A percentile compares a stretch with the other conserved stretches of the same genome.
phyloP scores from a whole-genome alignment of 1,139 yeast species.

The Torulaspora pretoriensis region DNA sequence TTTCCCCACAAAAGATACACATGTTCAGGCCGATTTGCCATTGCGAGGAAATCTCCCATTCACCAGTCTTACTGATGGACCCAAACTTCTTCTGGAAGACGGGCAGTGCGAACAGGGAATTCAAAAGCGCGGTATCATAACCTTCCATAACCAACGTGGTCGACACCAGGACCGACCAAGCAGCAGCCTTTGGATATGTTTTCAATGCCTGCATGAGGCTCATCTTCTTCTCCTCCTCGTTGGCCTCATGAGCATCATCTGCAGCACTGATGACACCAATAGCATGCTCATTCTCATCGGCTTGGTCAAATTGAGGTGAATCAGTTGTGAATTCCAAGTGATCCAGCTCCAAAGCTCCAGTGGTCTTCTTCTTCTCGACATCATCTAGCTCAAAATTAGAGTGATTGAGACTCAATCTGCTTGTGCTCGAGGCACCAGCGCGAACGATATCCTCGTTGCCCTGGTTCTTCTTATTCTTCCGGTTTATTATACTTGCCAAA shows the following conservation, averaged over 20 bases:
- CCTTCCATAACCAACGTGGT: constrained; percentile 45
- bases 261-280: constrained; percentile 10
- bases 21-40: no score
- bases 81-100: constrained; percentile 33
- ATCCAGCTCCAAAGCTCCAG: constrained; percentile 1
- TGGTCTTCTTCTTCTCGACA: not conserved
- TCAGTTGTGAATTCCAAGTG: constrained; percentile 6
- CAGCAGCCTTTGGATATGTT: constrained; percentile 38
- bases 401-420: no score
- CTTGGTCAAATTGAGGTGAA: constrained; percentile 12
- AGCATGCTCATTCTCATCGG: constrained; percentile 9
- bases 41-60: constrained; percentile 42
- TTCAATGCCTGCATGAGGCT: constrained; percentile 19
- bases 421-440: no score
- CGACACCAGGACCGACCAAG: constrained; percentile 43
- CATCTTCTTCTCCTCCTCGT: constrained; percentile 15
- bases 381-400: not conserved
- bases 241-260: constrained; percentile 18
- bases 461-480: no score
- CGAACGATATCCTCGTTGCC: no score
- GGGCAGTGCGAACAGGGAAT: constrained; percentile 34
- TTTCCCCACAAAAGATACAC: no score
- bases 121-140: constrained; percentile 40
- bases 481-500: no score
- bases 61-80: constrained; percentile 21